phyloP scores from a whole-genome alignment of 169 alveolate genomes.

The Plasmodium gonderi region DNA sequence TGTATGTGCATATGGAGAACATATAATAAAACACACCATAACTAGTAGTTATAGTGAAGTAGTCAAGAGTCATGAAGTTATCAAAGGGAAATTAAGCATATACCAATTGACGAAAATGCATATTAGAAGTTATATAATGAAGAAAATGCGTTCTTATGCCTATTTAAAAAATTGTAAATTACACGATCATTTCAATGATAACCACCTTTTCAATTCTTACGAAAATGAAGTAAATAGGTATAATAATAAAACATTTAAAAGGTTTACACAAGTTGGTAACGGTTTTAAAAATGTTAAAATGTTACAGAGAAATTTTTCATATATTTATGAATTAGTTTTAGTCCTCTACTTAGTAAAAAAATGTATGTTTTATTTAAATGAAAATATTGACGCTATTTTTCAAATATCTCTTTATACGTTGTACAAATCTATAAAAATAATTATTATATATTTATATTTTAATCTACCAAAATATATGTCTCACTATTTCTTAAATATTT shows the following conservation, averaged over 20 bases:
- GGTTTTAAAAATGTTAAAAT: conserved; percentile 59
- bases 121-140: conserved; percentile 4
- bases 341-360: conserved; percentile 40
- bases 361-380: conserved; percentile 43
- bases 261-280: conserved; percentile 44
- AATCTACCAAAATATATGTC: conserved; percentile 30
- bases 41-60: conserved; percentile 45
- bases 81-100: conserved; percentile 37
- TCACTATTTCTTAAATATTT: conserved; percentile 56
- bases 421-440: conserved; percentile 32
- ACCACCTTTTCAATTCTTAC: background rate
- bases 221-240: conserved; percentile 8
- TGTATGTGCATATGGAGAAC: conserved; percentile 54
- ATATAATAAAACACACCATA: conserved; percentile 46
- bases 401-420: conserved; percentile 35
- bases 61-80: background rate
- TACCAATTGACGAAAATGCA: conserved; percentile 23
- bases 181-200: background rate
- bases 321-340: conserved; percentile 50
- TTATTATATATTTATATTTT: conserved; percentile 47
- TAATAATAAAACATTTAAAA: conserved; percentile 13
- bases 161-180: conserved; percentile 3
- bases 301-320: conserved; percentile 51
- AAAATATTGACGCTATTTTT: conserved; percentile 19
- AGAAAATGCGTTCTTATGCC: background rate